Conservation (phyloP, 805 yeast genomes). For the Sugiyamaella chiloensis region DNA sequence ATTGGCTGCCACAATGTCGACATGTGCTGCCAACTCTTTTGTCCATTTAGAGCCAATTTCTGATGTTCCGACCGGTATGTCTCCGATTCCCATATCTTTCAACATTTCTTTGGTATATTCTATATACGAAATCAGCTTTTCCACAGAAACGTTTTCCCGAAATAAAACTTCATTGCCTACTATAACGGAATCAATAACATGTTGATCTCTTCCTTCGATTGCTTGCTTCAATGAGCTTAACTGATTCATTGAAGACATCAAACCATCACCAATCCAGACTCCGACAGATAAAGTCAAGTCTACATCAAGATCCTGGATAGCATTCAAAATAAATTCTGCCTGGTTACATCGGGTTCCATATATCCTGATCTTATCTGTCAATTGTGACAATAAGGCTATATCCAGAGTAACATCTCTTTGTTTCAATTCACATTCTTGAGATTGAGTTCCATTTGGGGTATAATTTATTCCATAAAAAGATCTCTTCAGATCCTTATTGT, state of each 20-base stretch:
- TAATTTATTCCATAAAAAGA: slow-evolving; percentile 59
- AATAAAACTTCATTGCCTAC: slow-evolving; percentile 64
- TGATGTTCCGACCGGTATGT: slow-evolving; percentile 58
- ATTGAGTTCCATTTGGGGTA: slow-evolving; percentile 50
- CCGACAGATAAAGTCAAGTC: slow-evolving; percentile 60
- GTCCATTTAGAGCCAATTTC: slow-evolving; percentile 53
- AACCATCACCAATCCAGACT: slow-evolving; percentile 55
- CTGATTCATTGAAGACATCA: slow-evolving; percentile 45
- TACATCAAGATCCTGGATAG: slow-evolving; percentile 48
- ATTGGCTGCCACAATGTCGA: slow-evolving; percentile 61
- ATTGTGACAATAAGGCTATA: slow-evolving; percentile 52
- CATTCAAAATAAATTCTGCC: slow-evolving; percentile 48
- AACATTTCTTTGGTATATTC: slow-evolving; percentile 41
- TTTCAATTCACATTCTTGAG: slow-evolving; percentile 52
- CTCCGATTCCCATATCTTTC: slow-evolving; percentile 32
- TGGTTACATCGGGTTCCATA: slow-evolving; percentile 65
- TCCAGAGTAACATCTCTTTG: slow-evolving; percentile 53
- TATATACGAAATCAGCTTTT: slow-evolving; percentile 42
- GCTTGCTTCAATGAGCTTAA: slow-evolving; percentile 43
- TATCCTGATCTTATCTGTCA: slow-evolving; percentile 55
- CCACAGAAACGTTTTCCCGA: slow-evolving; percentile 45
- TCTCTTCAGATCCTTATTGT: slow-evolving; percentile 32
- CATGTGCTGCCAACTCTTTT: slow-evolving; percentile 37
- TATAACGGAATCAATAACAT: slow-evolving; percentile 48
- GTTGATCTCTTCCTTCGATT: slow-evolving; percentile 43